These are phyloP conservation scores for Trametes versicolor DNA, from an alignment of 1,284 basidiomycete species.

Conservation along the genomic window DNA sequence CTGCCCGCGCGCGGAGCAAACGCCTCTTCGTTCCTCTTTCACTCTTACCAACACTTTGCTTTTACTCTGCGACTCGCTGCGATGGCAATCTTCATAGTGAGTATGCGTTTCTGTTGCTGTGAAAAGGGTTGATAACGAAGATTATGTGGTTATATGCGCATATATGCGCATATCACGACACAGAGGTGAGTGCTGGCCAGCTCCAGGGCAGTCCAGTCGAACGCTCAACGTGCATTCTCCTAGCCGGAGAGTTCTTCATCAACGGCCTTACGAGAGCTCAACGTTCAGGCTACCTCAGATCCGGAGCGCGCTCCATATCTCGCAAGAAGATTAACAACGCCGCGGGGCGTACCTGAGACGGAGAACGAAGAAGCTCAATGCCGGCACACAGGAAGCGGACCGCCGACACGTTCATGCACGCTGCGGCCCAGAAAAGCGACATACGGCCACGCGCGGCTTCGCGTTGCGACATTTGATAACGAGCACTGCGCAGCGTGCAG, in stretches of 20 bases:
- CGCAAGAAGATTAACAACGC: not conserved
- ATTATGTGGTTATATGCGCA: not conserved
- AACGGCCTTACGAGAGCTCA: not conserved
- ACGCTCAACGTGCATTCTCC: not conserved
- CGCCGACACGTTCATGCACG: not conserved
- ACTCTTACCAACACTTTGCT: not conserved
- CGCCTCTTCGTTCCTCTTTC: not conserved
- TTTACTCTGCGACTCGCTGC: not conserved
- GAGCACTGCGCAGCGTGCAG: not conserved
- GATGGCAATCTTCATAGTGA: not conserved
- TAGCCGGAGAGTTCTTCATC: not conserved
- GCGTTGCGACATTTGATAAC: too few relatives aligned
- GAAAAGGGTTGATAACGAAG: not conserved
- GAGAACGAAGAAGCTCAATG: not conserved
- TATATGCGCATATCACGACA: not conserved
- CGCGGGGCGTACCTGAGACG: not conserved
- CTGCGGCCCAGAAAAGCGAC: not conserved
- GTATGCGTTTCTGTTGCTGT: not conserved
- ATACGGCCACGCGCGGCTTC: not conserved
- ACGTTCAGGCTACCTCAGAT: not conserved
- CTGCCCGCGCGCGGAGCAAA: not conserved
- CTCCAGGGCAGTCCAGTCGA: slow-evolving; percentile 1
- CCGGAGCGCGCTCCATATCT: not conserved
- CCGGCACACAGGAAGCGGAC: not conserved
- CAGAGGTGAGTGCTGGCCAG: not conserved